Conservation (phyloP, 2,329 filamentous ascomycete species). For the Cercospora brassicicola region DNA sequence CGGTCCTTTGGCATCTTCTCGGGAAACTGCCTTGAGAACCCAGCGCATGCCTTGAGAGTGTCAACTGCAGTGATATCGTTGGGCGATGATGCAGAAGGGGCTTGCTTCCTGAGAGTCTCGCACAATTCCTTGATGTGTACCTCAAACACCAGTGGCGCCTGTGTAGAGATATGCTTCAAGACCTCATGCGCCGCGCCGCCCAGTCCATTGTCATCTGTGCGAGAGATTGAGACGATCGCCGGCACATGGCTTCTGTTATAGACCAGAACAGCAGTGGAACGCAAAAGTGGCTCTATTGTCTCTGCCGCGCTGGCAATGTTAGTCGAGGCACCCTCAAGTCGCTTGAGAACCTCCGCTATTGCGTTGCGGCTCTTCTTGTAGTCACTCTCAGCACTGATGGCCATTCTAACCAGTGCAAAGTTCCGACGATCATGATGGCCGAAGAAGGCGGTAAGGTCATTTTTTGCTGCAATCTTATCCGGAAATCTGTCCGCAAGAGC, state of each 20-base stretch:
- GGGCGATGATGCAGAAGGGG: conserved; percentile 65
- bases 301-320: conserved; percentile 66
- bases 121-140: conserved; percentile 90
- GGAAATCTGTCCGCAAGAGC: conserved; percentile 74
- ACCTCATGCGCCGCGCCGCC: conserved; percentile 81
- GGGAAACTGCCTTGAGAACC: conserved; percentile 83
- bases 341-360: conserved; percentile 81
- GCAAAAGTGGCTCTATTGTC: conserved; percentile 77
- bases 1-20: conserved; percentile 78
- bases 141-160: conserved; percentile 86
- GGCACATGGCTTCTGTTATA: conserved; percentile 95
- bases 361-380: conserved; percentile 89
- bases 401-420: conserved; percentile 85
- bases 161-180: conserved; percentile 85
- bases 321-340: conserved; percentile 60
- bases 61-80: conserved; percentile 79
- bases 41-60: conserved; percentile 88
- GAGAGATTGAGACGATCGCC: conserved; percentile 82
- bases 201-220: conserved; percentile 76
- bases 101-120: conserved; percentile 77
- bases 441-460: conserved; percentile 85
- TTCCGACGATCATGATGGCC: conserved; percentile 85
- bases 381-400: conserved; percentile 80
- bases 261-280: conserved; percentile 77
- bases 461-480: conserved; percentile 68